These are phyloP conservation scores for Boletus sp. DNA, from an alignment of 768 basidiomycete species.

Conservation along the genomic window DNA sequence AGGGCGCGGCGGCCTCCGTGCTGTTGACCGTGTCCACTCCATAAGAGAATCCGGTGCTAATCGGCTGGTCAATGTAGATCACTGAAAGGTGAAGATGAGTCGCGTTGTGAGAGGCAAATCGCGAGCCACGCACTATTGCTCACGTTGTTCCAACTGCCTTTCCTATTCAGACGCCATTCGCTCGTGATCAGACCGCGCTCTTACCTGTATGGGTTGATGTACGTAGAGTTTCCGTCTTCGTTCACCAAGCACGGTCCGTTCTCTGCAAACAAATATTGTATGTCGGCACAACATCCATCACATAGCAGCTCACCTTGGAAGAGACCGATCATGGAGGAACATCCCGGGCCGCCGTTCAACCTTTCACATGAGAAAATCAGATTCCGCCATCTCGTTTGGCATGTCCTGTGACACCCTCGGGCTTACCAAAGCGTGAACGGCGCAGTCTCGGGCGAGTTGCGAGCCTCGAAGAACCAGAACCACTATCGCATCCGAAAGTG, in stretches of 20 bases:
- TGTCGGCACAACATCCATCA: neutral
- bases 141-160: constrained; percentile 60
- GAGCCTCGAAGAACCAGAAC: constrained; percentile 76
- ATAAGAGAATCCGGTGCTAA: constrained; percentile 64
- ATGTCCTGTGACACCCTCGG: neutral
- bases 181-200: neutral
- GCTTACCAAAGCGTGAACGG: constrained; percentile 63
- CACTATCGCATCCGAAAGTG: constrained; percentile 38
- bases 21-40: constrained; percentile 55
- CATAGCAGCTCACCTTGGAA: constrained; percentile 49
- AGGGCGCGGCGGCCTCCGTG: constrained; percentile 49
- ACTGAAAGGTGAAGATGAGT: constrained; percentile 36
- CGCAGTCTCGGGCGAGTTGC: constrained; percentile 56
- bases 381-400: neutral
- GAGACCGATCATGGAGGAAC: constrained; percentile 62
- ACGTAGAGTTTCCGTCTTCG: constrained; percentile 49
- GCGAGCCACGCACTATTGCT: constrained; percentile 52
- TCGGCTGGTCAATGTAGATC: constrained; percentile 70
- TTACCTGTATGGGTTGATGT: constrained; percentile 60
- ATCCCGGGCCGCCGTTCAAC: constrained; percentile 63
- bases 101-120: neutral
- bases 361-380: constrained; percentile 25
- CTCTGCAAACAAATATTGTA: constrained; percentile 35
- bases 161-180: neutral
- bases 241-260: constrained; percentile 65